Evolutionary conservation across 2,329 filamentous ascomycete genomes (phyloP).

Genomic region (Aspergillus luchuensis): DNA sequence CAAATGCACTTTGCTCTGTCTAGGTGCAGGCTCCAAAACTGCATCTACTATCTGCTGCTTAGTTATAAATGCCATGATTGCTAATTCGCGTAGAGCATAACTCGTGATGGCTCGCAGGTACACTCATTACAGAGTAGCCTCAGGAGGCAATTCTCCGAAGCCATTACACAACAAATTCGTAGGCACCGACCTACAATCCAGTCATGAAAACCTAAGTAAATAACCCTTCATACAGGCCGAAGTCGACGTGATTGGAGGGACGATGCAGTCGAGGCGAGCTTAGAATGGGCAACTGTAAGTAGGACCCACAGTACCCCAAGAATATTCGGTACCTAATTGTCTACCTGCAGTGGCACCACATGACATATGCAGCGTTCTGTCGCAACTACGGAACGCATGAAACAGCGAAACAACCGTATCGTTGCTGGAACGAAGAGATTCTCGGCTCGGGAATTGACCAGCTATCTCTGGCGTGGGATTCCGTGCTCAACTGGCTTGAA

Average conservation of each 20-base stretch:
- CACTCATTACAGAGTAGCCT: not conserved
- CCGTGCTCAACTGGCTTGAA: not conserved
- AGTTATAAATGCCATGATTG: not conserved
- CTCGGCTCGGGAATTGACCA: not conserved
- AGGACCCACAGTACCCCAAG: not conserved
- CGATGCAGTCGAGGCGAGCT: constrained; percentile 12
- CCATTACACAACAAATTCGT: constrained; percentile 11
- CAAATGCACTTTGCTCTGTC: too few relatives aligned
- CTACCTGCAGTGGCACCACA: constrained; percentile 13
- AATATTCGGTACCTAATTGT: not conserved
- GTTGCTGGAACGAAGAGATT: constrained; percentile 23
- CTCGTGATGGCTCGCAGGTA: not conserved
- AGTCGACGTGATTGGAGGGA: constrained; percentile 10
- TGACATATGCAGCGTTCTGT: constrained; percentile 21
- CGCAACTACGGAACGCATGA: constrained; percentile 18
- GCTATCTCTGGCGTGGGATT: not conserved
- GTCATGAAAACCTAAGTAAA: not conserved
- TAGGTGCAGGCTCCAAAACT: too few relatives aligned
- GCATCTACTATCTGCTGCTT: not conserved
- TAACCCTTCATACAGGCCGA: not conserved
- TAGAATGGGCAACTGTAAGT: constrained; percentile 17
- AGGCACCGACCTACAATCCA: not conserved
- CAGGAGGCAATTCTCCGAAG: constrained; percentile 1
- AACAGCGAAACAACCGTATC: not conserved
- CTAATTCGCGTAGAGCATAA: constrained; percentile 9